phyloP scores from a whole-genome alignment of 1,139 yeast genomes.

The Pichia kudriavzevii region DNA sequence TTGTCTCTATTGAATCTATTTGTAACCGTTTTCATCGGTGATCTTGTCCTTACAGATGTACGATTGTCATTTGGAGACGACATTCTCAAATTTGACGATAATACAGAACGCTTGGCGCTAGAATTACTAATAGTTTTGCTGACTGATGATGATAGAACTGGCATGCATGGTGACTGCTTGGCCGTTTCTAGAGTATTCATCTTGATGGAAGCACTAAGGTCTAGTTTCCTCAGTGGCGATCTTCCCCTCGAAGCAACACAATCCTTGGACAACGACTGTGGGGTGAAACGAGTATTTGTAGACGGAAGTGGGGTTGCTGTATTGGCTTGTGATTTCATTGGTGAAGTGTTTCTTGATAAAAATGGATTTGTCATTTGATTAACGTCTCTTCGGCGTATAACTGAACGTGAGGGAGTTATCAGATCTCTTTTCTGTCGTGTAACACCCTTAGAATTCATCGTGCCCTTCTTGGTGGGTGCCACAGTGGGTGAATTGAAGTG shows the following conservation, averaged over 20 bases:
- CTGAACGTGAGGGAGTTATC: conserved; percentile 10
- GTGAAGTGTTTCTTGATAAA: conserved; percentile 17
- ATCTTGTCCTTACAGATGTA: too few relatives aligned
- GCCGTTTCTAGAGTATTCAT: too few relatives aligned
- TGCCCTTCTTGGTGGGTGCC: conserved; percentile 1
- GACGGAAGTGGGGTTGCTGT: conserved; percentile 1
- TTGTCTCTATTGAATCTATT: neutral
- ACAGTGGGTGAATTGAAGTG: conserved; percentile 6
- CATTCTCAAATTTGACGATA: too few relatives aligned
- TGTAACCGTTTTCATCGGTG: conserved; percentile 6
- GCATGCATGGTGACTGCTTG: too few relatives aligned
- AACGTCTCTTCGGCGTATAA: conserved; percentile 12
- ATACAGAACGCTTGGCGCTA: too few relatives aligned
- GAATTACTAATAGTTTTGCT: too few relatives aligned
- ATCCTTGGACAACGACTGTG: conserved; percentile 17
- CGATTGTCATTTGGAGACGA: too few relatives aligned
- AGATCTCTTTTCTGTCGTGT: conserved; percentile 1
- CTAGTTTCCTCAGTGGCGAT: conserved; percentile 19
- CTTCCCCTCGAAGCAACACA: conserved; percentile 25
- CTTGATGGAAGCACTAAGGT: conserved; percentile 6
- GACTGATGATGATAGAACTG: too few relatives aligned
- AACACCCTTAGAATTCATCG: neutral
- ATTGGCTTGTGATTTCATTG: conserved; percentile 12
- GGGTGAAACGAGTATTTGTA: neutral
- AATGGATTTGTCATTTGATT: conserved; percentile 16